Percentiles rank a stretch among this genome's conserved stretches.
These are phyloP conservation scores for Paecilomyces fulvus DNA, from an alignment of 2,329 filamentous ascomycete species.

Conservation along the genomic window DNA sequence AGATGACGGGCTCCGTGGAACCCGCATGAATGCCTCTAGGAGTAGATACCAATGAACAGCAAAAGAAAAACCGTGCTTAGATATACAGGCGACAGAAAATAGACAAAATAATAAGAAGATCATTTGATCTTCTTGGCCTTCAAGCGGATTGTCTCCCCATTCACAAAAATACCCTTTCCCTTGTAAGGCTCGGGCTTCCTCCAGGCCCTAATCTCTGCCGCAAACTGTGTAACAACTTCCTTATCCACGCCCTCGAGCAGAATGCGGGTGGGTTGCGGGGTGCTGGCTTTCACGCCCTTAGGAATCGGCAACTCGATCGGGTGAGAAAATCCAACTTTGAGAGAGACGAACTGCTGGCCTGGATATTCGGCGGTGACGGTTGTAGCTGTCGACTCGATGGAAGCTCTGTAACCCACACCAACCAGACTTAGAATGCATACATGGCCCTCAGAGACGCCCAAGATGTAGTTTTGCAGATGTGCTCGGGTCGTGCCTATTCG, in stretches of 20 bases:
- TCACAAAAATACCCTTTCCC: constrained; percentile 97
- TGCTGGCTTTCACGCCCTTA: constrained; percentile 71
- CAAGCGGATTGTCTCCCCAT: constrained; percentile 93
- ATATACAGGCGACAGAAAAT: constrained; percentile 12
- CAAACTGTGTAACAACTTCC: constrained; percentile 81
- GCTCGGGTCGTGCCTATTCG: constrained; percentile 73
- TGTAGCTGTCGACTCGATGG: constrained; percentile 65
- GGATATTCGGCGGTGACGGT: constrained; percentile 60
- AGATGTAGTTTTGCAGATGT: constrained; percentile 81
- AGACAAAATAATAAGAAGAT: constrained; percentile 16
- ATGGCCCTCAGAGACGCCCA: constrained; percentile 93
- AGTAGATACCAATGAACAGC: constrained; percentile 24
- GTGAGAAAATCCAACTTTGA: constrained; percentile 96
- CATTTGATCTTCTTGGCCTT: constrained; percentile 98
- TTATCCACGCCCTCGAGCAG: constrained; percentile 82
- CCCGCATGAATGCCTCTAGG: constrained; percentile 23
- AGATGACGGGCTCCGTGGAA: constrained; percentile 6
- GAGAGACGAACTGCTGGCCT: constrained; percentile 78
- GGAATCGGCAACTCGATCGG: constrained; percentile 85
- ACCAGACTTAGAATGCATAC: constrained; percentile 86
- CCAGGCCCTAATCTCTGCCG: constrained; percentile 80
- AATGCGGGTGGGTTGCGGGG: constrained; percentile 83
- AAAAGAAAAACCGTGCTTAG: constrained; percentile 13
- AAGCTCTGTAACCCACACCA: constrained; percentile 90
- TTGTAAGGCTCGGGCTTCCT: constrained; percentile 94